These are phyloP conservation scores for Davidsoniella eucalypti DNA, from an alignment of 2,329 filamentous ascomycete genomes.

Conservation along the genomic window DNA sequence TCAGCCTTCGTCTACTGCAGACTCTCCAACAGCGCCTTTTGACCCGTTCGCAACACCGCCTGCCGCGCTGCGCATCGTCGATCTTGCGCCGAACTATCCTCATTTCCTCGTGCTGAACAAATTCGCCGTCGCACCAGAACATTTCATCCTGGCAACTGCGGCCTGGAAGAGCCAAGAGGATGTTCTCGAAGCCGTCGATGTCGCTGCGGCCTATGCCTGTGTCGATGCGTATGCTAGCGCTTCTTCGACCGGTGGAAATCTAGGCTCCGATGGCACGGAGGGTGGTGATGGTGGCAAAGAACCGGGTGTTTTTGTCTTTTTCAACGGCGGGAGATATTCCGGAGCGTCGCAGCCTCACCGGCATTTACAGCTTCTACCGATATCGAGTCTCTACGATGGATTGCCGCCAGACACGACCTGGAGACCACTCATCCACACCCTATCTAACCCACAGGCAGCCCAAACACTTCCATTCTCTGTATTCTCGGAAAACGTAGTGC, in stretches of 20 bases:
- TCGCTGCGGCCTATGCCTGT: slow-evolving; percentile 45
- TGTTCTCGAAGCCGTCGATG: slow-evolving; percentile 41
- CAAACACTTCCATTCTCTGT: slow-evolving; percentile 26
- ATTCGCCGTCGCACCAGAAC: slow-evolving; percentile 52
- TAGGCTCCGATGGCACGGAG: slow-evolving; percentile 11
- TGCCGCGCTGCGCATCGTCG: slow-evolving; percentile 35
- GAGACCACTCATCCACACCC: slow-evolving; percentile 30
- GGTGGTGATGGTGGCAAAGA: slow-evolving; percentile 17
- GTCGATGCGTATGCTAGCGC: slow-evolving; percentile 34
- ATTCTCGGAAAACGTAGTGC: slow-evolving; percentile 25
- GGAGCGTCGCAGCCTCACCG: slow-evolving; percentile 57
- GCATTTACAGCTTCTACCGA: slow-evolving; percentile 54
- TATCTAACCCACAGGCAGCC: slow-evolving; percentile 16
- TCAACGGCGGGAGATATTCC: slow-evolving; percentile 52
- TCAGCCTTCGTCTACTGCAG: slow-evolving; percentile 12
- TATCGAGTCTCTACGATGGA: slow-evolving; percentile 44
- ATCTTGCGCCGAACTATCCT: slow-evolving; percentile 26
- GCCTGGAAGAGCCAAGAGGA: slow-evolving; percentile 47
- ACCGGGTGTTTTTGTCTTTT: slow-evolving; percentile 41
- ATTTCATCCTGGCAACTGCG: slow-evolving; percentile 57
- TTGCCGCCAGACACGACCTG: slow-evolving; percentile 24
- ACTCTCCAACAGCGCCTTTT: slow-evolving; percentile 19
- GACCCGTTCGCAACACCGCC: slow-evolving; percentile 47
- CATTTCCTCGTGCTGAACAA: slow-evolving; percentile 60
- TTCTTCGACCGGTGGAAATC: slow-evolving; percentile 16